Evolutionary conservation across 768 basidiomycete genomes (phyloP), one percentile per base, ranked within the genome.

Genomic region (Boletus pseudo-olivaceus): DNA sequence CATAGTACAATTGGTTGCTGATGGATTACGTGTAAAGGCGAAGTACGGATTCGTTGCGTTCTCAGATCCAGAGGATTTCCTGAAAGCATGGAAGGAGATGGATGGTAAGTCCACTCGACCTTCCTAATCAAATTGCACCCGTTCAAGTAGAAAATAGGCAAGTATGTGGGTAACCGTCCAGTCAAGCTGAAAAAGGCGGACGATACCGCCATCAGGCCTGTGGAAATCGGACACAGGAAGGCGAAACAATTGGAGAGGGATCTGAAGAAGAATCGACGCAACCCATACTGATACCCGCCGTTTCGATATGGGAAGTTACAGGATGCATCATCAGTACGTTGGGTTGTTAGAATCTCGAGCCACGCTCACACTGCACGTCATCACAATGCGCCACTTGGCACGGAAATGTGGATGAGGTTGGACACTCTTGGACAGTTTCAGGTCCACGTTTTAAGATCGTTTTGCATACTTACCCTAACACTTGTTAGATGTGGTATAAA

Each of bases 31-130:
- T 50, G 20, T 60, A 2, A 52, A 96, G 93, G 95, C 96, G 0
- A 97, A 92, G 70, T 99, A 87, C 66, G 97, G 95, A 4, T 99
- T 99, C 66, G 93, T 98, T 27, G 93, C 93, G 1, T 99, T 98
- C 72, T 92, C 90, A 41, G 97, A 98, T 66, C 97, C 97, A 0
- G 97, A 99, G 73, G 97, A 99, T 69, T 98, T 98, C 71, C 70
- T 99, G 53, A 95, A 85, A 67, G 96, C 96, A 17, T 99, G 96
- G 96, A 98, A 98, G 69, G 95, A 98, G 71, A 98, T 97, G 95
- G 94, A 98, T 71, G 96, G 95, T 91, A 62, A 34, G 88, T 68
- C 1, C 40, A 38, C 4, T 47, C 32, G 1, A 49, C 30, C 30
- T 50, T 10, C 42, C 5, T 12, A 3, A 27, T 23, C 29, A 12